Evolutionary conservation across 2,329 filamentous ascomycete genomes (phyloP), one percentile per base, ranked within the genome.

Genomic region (Penicillium rolfsii): DNA sequence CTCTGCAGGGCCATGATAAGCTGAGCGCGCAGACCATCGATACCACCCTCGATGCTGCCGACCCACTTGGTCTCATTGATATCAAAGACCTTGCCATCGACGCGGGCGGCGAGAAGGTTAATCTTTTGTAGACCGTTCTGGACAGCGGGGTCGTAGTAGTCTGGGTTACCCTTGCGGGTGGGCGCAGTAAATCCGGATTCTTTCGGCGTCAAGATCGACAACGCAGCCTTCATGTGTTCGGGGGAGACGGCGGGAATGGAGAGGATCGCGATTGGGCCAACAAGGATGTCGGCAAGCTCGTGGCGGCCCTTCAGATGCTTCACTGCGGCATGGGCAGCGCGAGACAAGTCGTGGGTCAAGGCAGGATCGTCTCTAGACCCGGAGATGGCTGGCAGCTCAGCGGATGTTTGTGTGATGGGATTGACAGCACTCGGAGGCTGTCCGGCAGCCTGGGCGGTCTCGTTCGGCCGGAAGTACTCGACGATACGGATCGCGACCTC

Each of bases 51-150:
- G 69, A 98, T 96, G 38, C 89, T 84, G 59, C 92, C 85, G 48
- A 89, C 84, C 89, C 89, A 91, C 71, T 83, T 86, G 30, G 83
- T 82, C 57, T 90, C 90, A 11, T 89, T 87, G 50, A 85, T 77
- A 73, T 97, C 93, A 71, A 97, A 93, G 35, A 92, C 86, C 76
- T 87, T 89, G 64, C 91, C 91, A 73, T 99, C 95, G 33, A 97
- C 85, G 55, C 95, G 84, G 14, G 93, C 93, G 56, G 93, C 95
- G 14, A 99, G 80, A 36, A 99, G 79, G 75, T 96, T 83, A 64
- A 99, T 79, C 80, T 99, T 99, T 71, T 92, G 87, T 68, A 99
- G 76, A 7, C 91, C 95, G 65, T 81, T 86, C 77, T 97, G 93
- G 57, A 94, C 91, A 1, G 83, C 77, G 0, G 87, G 83, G 58